Conservation (phyloP, 352 stramenopile genomes). For the Pythium diclinum region DNA sequence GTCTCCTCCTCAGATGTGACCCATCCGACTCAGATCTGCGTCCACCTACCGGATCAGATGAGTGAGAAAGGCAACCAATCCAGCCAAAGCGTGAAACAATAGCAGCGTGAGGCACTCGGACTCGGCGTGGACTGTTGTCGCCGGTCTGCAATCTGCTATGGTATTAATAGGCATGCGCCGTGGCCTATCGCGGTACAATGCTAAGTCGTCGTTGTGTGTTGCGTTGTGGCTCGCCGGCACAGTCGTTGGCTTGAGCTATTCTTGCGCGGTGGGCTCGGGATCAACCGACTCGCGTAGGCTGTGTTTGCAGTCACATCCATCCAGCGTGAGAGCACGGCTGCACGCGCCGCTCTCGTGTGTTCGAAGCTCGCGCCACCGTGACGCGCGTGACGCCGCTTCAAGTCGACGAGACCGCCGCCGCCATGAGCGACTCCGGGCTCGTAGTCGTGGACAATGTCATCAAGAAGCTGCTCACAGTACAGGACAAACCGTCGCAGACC, state of each 20-base stretch:
- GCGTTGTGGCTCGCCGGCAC: neutral
- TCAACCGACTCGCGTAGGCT: neutral
- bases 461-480: slow-evolving; percentile 65
- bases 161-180: too few species aligned
- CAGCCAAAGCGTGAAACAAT: neutral
- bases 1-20: neutral
- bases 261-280: neutral
- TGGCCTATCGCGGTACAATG: too few species aligned
- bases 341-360: neutral
- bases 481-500: slow-evolving; percentile 73
- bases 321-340: slow-evolving; percentile 1
- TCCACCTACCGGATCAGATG: neutral
- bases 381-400: slow-evolving; percentile 19
- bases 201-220: neutral
- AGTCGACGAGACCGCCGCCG: neutral
- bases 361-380: slow-evolving; percentile 12
- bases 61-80: neutral
- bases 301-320: neutral
- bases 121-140: too few species aligned
- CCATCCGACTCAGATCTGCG: neutral
- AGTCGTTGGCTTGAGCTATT: neutral
- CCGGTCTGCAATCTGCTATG: too few species aligned
- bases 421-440: slow-evolving; percentile 54
- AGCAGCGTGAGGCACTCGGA: neutral
- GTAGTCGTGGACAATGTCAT: slow-evolving; percentile 68